These are phyloP conservation scores for Aspergillus biplanus DNA, from an alignment of 495 filamentous ascomycete genomes.

Conservation along the genomic window DNA sequence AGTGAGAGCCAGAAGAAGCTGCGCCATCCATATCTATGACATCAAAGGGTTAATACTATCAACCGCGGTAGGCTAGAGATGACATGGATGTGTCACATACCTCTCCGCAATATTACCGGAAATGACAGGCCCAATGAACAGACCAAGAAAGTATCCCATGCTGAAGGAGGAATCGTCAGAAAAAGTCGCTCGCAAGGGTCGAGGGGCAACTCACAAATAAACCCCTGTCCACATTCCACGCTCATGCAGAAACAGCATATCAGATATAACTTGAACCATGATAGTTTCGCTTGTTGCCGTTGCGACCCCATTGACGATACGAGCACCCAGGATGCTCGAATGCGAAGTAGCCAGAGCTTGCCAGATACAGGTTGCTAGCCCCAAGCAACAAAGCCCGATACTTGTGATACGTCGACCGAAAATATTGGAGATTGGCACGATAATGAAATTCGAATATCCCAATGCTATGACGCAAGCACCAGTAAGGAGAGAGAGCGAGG, in stretches of 20 bases:
- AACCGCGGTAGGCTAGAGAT: not conserved
- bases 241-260: conserved; percentile 68
- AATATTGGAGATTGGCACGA: conserved; percentile 55
- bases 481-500: conserved; percentile 52
- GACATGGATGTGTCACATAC: conserved; percentile 28
- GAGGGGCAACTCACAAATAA: conserved; percentile 51
- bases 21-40: conserved; percentile 47
- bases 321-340: conserved; percentile 55
- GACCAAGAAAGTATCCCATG: conserved; percentile 41
- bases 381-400: conserved; percentile 51
- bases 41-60: not conserved
- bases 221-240: conserved; percentile 62
- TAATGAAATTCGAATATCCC: conserved; percentile 58
- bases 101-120: conserved; percentile 50
- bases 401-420: conserved; percentile 59
- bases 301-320: conserved; percentile 59
- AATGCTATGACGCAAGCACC: conserved; percentile 57
- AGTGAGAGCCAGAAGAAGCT: conserved; percentile 57
- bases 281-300: conserved; percentile 53
- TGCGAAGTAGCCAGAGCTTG: conserved; percentile 55
- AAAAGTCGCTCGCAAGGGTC: not conserved
- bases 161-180: conserved; percentile 17
- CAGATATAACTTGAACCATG: conserved; percentile 59
- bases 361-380: conserved; percentile 57
- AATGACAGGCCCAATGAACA: conserved; percentile 54